A percentile compares a stretch with the other conserved stretches of the same genome.
Conservation (phyloP, 2,329 filamentous ascomycete species). For the Geoglossum cookeanum region DNA sequence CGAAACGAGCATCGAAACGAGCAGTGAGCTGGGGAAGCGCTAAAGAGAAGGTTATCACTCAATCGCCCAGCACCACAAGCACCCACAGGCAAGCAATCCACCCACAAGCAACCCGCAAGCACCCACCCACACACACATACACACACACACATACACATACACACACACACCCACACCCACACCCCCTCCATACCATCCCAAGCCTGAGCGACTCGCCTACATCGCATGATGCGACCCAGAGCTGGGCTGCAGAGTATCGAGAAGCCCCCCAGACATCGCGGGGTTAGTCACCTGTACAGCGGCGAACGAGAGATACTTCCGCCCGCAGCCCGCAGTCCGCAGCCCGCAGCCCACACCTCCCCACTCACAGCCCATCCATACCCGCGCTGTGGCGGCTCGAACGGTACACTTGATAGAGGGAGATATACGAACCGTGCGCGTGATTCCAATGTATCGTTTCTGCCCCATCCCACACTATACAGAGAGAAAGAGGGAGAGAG, state of each 20-base stretch:
- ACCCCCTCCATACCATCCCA: too few species aligned
- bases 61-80: background rate
- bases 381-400: background rate
- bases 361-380: background rate
- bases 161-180: too few species aligned
- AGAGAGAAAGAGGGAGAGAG: too few species aligned
- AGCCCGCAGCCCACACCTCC: background rate
- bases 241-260: background rate
- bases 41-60: background rate
- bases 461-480: background rate
- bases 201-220: background rate
- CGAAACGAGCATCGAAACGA: conserved; percentile 1
- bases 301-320: background rate
- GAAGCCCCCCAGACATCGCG: background rate
- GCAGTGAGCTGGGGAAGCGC: background rate
- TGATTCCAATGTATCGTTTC: background rate
- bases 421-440: conserved; percentile 2
- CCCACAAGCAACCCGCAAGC: too few species aligned
- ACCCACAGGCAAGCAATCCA: too few species aligned
- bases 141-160: too few species aligned
- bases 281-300: background rate
- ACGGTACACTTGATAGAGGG: background rate
- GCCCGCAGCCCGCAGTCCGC: too few species aligned
- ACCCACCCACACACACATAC: too few species aligned
- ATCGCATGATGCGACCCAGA: background rate